A percentile compares a stretch with the other conserved stretches of the same genome.
phyloP scores from a whole-genome alignment of 176 grass and related monocot genomes.

The Rhynchospora tenuis region DNA sequence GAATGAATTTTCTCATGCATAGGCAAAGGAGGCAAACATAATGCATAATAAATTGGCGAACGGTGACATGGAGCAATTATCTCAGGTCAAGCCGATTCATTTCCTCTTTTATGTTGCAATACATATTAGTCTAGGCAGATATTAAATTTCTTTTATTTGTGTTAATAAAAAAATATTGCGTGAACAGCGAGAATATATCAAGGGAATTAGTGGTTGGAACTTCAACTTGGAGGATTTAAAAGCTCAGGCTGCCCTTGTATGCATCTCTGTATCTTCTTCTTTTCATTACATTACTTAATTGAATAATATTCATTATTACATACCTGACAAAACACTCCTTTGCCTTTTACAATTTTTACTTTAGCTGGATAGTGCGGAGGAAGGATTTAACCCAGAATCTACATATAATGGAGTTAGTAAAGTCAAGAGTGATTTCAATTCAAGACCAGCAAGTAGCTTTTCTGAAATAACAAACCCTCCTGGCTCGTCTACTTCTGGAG shows the following conservation, averaged over 20 bases:
- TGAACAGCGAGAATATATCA: conserved; percentile 92
- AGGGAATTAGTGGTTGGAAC: conserved; percentile 97
- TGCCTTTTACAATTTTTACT: conserved; percentile 23
- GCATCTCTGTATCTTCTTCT: conserved; percentile 22
- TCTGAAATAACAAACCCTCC: conserved; percentile 40
- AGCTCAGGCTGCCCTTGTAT: conserved; percentile 87
- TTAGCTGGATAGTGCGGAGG: conserved; percentile 77
- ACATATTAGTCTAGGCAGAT: background rate
- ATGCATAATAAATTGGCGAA: conserved; percentile 57
- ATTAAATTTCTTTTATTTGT: conserved; percentile 8
- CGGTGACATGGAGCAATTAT: conserved; percentile 73
- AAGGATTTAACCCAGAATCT: conserved; percentile 38
- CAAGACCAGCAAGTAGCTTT: conserved; percentile 25
- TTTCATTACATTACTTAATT: conserved; percentile 10
- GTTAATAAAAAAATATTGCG: conserved; percentile 1
- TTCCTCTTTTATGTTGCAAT: conserved; percentile 22
- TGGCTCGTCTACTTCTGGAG: conserved; percentile 37
- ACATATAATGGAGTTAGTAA: conserved; percentile 34
- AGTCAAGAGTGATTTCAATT: conserved; percentile 24
- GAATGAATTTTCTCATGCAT: conserved; percentile 6
- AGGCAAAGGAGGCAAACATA: conserved; percentile 83
- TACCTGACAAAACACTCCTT: conserved; percentile 23
- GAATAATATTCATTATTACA: conserved; percentile 11
- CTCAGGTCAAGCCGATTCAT: conserved; percentile 54
- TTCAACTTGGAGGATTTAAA: conserved; percentile 99